Percentiles rank a stretch among this genome's conserved stretches.
phyloP scores from a whole-genome alignment of 441 rosid genomes.

The Theobroma grandiflorum region DNA sequence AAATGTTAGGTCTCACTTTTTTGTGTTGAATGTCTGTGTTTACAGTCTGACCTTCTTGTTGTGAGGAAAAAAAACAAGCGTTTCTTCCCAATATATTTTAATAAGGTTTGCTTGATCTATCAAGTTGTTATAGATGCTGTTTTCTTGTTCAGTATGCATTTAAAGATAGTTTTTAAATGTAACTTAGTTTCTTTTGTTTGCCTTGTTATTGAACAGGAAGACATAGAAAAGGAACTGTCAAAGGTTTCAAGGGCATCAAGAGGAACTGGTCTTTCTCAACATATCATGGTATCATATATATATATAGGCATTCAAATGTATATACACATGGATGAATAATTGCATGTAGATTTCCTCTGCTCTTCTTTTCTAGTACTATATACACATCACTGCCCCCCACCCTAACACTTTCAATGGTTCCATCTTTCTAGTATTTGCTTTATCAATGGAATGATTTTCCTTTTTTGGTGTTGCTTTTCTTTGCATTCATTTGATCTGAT shows the following conservation, averaged over 20 bases:
- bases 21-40: conserved; percentile 2
- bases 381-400: background rate
- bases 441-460: background rate
- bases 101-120: conserved; percentile 62
- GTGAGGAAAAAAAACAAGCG: conserved; percentile 83
- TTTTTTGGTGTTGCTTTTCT: background rate
- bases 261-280: conserved; percentile 65
- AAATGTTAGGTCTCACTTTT: conserved; percentile 22
- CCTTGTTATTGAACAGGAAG: conserved; percentile 61
- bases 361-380: too few species aligned
- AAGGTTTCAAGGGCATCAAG: conserved; percentile 73
- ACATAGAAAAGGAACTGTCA: conserved; percentile 81
- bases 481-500: conserved; percentile 15
- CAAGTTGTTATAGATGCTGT: conserved; percentile 18
- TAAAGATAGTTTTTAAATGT: background rate
- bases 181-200: conserved; percentile 20
- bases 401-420: background rate
- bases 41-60: conserved; percentile 91
- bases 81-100: conserved; percentile 89
- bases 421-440: background rate
- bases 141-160: background rate
- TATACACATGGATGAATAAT: background rate
- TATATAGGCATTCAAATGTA: background rate
- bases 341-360: too few species aligned
- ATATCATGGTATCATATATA: conserved; percentile 67